Evolutionary conservation across 176 grass and related monocot species (phyloP).

Genomic region (Juncus inflexus): DNA sequence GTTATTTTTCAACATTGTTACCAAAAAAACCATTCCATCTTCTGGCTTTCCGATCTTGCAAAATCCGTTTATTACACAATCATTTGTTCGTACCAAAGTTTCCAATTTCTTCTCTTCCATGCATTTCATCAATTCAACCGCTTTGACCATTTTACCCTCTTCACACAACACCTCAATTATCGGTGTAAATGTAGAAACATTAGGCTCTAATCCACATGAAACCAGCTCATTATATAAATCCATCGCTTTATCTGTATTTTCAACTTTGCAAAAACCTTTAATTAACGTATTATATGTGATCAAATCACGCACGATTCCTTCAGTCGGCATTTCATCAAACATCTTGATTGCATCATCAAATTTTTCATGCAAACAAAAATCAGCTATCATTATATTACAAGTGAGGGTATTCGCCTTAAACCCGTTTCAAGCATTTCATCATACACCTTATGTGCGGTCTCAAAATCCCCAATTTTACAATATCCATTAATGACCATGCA

Average conservation of each 20-base stretch:
- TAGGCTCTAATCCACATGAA: constrained; percentile 50
- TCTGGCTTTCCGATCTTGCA: constrained; percentile 54
- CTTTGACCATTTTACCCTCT: constrained; percentile 47
- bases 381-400: constrained; percentile 49
- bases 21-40: constrained; percentile 71
- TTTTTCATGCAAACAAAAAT: constrained; percentile 43
- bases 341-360: constrained; percentile 40
- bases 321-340: constrained; percentile 56
- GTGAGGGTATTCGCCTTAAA: constrained; percentile 54
- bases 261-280: constrained; percentile 54
- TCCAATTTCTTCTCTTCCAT: constrained; percentile 66
- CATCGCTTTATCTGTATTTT: constrained; percentile 34
- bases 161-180: constrained; percentile 54
- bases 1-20: constrained; percentile 62
- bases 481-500: constrained; percentile 37
- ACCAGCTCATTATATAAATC: constrained; percentile 37
- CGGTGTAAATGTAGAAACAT: constrained; percentile 44
- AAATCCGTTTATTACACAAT: constrained; percentile 56
- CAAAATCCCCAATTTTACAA: constrained; percentile 51
- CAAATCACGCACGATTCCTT: constrained; percentile 50
- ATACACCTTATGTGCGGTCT: constrained; percentile 47
- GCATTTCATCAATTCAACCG: constrained; percentile 50
- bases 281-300: constrained; percentile 72
- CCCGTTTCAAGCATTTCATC: constrained; percentile 63
- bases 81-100: constrained; percentile 47